These are phyloP conservation scores for Huntiella decipiens DNA, from an alignment of 2,329 filamentous ascomycete genomes.

Conservation along the genomic window DNA sequence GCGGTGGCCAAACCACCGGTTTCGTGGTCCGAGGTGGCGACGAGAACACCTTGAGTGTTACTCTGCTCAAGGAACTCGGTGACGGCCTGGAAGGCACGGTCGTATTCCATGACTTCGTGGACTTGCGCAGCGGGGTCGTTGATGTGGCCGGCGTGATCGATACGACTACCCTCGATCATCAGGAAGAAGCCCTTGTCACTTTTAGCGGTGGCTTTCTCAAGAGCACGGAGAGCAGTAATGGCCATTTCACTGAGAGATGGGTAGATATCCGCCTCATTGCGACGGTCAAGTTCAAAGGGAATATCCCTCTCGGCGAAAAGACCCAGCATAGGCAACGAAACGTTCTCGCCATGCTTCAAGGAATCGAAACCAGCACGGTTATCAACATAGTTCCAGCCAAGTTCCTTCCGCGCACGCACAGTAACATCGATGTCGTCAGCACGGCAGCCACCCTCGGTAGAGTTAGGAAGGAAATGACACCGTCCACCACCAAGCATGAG, in stretches of 20 bases:
- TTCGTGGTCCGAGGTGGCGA: conserved; percentile 89
- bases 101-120: conserved; percentile 87
- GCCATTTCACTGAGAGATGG: conserved; percentile 89
- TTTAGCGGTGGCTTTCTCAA: conserved; percentile 63
- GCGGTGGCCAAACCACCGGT: conserved; percentile 77
- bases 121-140: conserved; percentile 75
- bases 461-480: conserved; percentile 82
- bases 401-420: conserved; percentile 50
- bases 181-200: conserved; percentile 91
- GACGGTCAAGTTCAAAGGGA: conserved; percentile 83
- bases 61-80: conserved; percentile 66
- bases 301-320: conserved; percentile 70
- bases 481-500: conserved; percentile 82
- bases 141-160: conserved; percentile 81
- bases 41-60: conserved; percentile 56
- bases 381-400: conserved; percentile 62
- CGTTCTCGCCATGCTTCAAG: conserved; percentile 45
- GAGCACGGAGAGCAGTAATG: conserved; percentile 55
- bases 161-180: conserved; percentile 93
- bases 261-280: conserved; percentile 58
- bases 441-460: conserved; percentile 63
- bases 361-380: conserved; percentile 57
- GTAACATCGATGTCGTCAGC: conserved; percentile 59
- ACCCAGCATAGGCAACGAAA: conserved; percentile 65
- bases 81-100: conserved; percentile 65